These are phyloP conservation scores for Syzygium malaccense DNA, from an alignment of 441 rosid genomes.

Conservation along the genomic window DNA sequence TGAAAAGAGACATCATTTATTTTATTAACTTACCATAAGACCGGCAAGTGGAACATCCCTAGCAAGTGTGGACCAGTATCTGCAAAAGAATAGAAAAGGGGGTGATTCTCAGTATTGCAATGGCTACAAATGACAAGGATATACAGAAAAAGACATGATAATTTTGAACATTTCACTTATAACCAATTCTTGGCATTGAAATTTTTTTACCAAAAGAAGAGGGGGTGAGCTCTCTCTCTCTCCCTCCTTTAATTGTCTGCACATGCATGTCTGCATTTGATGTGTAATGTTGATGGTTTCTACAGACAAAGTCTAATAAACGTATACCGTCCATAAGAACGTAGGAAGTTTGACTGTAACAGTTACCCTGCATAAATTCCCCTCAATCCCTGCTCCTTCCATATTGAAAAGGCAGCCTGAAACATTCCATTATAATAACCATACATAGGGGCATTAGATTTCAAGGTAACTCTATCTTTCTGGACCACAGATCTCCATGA, in stretches of 20 bases:
- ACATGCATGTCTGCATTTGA: not conserved
- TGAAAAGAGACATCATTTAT: not conserved
- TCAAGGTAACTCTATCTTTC: slow-evolving; percentile 28
- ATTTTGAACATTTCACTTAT: not conserved
- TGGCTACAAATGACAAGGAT: not conserved
- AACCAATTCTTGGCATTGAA: not conserved
- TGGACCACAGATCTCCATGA: slow-evolving; percentile 58
- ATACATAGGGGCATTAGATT: slow-evolving; percentile 53
- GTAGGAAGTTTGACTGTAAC: not conserved
- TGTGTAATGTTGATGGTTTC: not conserved
- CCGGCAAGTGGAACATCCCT: slow-evolving; percentile 97
- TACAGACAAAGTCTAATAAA: not conserved
- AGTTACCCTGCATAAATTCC: slow-evolving; percentile 89
- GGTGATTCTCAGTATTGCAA: not conserved
- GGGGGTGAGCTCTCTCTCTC: not conserved
- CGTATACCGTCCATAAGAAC: not conserved
- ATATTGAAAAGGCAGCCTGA: slow-evolving; percentile 82
- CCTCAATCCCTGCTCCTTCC: slow-evolving; percentile 75
- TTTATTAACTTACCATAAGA: slow-evolving; percentile 48
- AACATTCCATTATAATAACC: slow-evolving; percentile 79
- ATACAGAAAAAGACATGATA: not conserved
- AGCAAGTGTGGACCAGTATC: slow-evolving; percentile 85
- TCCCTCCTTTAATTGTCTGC: not conserved
- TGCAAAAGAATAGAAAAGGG: slow-evolving; percentile 26
- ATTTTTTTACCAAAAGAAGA: not conserved